phyloP scores from a whole-genome alignment of 176 grass and related monocot genomes.

The Tillandsia fasciculata region DNA sequence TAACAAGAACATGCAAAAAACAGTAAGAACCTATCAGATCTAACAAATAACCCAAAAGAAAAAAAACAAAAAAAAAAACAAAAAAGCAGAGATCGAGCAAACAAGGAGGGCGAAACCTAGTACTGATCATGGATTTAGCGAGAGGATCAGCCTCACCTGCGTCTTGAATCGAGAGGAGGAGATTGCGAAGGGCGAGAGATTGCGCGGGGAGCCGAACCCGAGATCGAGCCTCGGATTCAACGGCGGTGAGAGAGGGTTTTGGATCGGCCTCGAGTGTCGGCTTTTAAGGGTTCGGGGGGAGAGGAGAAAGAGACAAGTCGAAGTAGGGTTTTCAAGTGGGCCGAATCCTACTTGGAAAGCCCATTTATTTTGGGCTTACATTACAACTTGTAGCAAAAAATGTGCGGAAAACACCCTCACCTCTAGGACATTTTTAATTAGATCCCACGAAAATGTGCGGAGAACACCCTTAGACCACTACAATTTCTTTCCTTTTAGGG shows the following conservation, averaged over 20 bases:
- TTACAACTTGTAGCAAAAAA: too few species aligned
- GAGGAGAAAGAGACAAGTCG: not conserved
- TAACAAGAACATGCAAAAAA: not conserved
- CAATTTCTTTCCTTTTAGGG: too few species aligned
- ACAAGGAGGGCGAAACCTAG: too few species aligned
- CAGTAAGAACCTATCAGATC: not conserved
- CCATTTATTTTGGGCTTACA: too few species aligned
- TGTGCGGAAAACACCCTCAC: too few species aligned
- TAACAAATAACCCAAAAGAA: not conserved
- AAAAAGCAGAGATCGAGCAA: not conserved
- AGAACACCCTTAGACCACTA: too few species aligned
- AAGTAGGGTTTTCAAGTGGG: not conserved
- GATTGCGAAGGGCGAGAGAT: not conserved
- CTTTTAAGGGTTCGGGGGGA: not conserved
- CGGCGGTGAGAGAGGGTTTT: not conserved
- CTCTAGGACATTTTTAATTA: too few species aligned
- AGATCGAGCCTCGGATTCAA: constrained; percentile 12
- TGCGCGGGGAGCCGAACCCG: not conserved
- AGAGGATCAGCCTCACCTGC: not conserved
- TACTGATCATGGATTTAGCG: not conserved
- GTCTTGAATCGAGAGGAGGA: not conserved
- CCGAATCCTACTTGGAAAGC: not conserved
- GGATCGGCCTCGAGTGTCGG: not conserved
- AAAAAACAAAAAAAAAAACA: not conserved
- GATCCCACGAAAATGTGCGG: too few species aligned